These are phyloP conservation scores for Zoysia matrella DNA, from an alignment of 202 grass and related monocot genomes.

Conservation along the genomic window DNA sequence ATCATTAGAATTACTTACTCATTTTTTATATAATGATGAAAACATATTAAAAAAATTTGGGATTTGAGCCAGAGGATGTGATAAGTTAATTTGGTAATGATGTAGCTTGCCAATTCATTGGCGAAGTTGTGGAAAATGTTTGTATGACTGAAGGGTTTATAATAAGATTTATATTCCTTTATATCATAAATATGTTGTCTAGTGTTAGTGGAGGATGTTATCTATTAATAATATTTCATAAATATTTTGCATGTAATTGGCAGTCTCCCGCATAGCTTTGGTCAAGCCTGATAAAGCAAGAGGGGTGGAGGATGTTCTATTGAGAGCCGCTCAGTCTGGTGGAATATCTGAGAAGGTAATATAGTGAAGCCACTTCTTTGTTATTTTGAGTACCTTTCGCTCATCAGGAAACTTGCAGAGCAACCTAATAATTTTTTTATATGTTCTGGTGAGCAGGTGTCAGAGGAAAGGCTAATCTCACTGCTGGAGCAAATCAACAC, in stretches of 20 bases:
- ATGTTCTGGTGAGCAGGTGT: conserved; percentile 61
- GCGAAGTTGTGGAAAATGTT: neutral
- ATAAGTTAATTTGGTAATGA: neutral
- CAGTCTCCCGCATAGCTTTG: conserved; percentile 95
- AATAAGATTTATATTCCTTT: neutral
- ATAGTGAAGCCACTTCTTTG: neutral
- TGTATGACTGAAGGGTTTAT: neutral
- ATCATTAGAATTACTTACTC: neutral
- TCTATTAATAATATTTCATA: neutral
- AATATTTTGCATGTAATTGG: conserved; percentile 36
- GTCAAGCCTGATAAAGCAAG: conserved; percentile 99
- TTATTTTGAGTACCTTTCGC: conserved; percentile 16
- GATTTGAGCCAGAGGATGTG: neutral
- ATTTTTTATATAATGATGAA: neutral
- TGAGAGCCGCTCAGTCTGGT: conserved; percentile 88
- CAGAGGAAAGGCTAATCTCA: conserved; percentile 95
- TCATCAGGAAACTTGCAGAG: neutral
- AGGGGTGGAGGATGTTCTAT: conserved; percentile 90
- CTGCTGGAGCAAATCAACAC: conserved; percentile 83
- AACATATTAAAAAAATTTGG: neutral
- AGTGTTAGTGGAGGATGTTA: no score
- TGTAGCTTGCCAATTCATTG: neutral
- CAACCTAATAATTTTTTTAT: neutral
- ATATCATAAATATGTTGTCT: conserved; percentile 1
- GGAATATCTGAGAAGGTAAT: conserved; percentile 94